Conservation (phyloP, 1,139 yeast genomes). For the Geotrichum aggregatum region DNA sequence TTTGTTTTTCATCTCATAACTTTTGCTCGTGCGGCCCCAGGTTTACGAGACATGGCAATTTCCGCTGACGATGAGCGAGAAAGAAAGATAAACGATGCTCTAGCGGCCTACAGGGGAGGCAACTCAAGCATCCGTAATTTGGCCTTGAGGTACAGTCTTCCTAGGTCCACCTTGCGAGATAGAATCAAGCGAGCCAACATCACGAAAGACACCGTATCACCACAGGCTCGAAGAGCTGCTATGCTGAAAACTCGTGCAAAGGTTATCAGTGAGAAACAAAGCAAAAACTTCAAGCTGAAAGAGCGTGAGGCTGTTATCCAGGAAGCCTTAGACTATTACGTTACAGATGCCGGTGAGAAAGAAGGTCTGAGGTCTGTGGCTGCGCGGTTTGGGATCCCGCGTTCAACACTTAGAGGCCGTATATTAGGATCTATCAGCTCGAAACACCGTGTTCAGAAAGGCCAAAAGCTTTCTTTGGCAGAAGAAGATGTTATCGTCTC, state of each 20-base stretch:
- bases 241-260: conserved; percentile 19
- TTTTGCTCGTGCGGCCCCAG: background rate
- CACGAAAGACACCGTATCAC: conserved; percentile 14
- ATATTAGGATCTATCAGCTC: conserved; percentile 18
- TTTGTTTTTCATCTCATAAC: background rate
- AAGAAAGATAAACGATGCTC: conserved; percentile 16
- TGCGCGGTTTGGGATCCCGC: conserved; percentile 18
- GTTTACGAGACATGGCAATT: conserved; percentile 10
- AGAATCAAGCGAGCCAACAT: conserved; percentile 20
- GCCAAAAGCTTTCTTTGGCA: conserved; percentile 16
- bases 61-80: conserved; percentile 15
- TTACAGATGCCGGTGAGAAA: conserved; percentile 12
- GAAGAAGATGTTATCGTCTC: conserved; percentile 17
- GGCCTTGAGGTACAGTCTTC: conserved; percentile 13
- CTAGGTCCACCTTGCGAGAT: conserved; percentile 19
- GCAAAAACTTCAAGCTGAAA: conserved; percentile 13
- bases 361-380: conserved; percentile 18
- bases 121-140: conserved; percentile 18
- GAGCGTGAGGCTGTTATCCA: conserved; percentile 19
- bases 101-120: conserved; percentile 16
- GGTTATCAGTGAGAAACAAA: conserved; percentile 17
- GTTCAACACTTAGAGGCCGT: conserved; percentile 19
- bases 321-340: conserved; percentile 17
- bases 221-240: conserved; percentile 14
- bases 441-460: conserved; percentile 13